phyloP scores from a whole-genome alignment of 2,329 filamentous ascomycete species.

The Sclerotinia spermophila region DNA sequence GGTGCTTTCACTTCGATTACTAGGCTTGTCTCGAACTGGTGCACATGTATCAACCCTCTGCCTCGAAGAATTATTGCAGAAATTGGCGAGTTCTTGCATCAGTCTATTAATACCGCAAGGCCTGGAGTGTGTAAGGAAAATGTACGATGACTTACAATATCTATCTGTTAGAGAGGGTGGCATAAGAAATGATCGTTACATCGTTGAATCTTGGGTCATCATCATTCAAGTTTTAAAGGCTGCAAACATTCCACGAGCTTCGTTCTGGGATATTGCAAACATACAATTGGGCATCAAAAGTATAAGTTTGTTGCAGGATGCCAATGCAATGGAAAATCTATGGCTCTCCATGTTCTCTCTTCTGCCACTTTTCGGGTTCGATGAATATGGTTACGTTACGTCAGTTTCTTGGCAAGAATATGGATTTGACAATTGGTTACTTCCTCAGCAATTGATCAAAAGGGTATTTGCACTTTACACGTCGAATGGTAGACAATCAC shows the following conservation, averaged over 20 bases:
- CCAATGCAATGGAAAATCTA: slow-evolving; percentile 48
- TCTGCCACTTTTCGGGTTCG: slow-evolving; percentile 59
- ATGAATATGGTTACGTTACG: slow-evolving; percentile 49
- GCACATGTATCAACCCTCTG: slow-evolving; percentile 34
- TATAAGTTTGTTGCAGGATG: slow-evolving; percentile 41
- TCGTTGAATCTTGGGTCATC: slow-evolving; percentile 55
- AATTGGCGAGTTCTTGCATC: slow-evolving; percentile 41
- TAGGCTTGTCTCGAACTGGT: slow-evolving; percentile 42
- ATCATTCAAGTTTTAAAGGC: slow-evolving; percentile 52
- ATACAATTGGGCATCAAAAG: slow-evolving; percentile 41
- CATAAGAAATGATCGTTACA: slow-evolving; percentile 46
- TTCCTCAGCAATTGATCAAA: slow-evolving; percentile 55
- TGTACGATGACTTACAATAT: slow-evolving; percentile 49
- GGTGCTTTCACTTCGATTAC: slow-evolving; percentile 41
- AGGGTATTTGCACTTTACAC: slow-evolving; percentile 57
- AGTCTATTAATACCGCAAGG: slow-evolving; percentile 44
- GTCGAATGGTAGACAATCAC: slow-evolving; percentile 50
- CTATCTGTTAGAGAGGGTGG: slow-evolving; percentile 48
- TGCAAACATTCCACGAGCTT: slow-evolving; percentile 48
- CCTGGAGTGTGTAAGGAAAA: slow-evolving; percentile 42
- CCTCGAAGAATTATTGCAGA: slow-evolving; percentile 49
- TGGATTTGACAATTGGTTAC: slow-evolving; percentile 55
- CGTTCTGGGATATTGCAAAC: slow-evolving; percentile 60
- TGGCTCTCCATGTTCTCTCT: slow-evolving; percentile 60
- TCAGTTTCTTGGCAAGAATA: slow-evolving; percentile 39